phyloP scores from a whole-genome alignment of 139 green algal species.

The Astrephomene gubernaculifera region DNA sequence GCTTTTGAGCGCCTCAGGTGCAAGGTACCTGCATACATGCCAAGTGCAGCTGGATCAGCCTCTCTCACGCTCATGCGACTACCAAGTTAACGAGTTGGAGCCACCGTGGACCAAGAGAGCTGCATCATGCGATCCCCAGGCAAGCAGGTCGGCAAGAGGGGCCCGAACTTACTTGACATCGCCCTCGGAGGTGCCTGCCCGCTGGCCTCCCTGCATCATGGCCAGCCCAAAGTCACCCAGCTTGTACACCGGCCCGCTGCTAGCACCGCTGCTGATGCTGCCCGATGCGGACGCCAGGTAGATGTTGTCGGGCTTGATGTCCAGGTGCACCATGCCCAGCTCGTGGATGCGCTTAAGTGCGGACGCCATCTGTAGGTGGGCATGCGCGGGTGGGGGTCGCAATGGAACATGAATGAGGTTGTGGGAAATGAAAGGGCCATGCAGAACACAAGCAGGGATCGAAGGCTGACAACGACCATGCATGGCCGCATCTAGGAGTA shows the following conservation, averaged over 20 bases:
- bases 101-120: no score
- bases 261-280: background rate
- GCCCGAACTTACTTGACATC: conserved; percentile 76
- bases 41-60: background rate
- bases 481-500: no score
- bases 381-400: no score
- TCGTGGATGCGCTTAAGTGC: conserved; percentile 88
- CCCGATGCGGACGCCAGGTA: conserved; percentile 39
- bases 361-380: conserved; percentile 77
- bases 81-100: no score
- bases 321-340: conserved; percentile 88
- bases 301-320: conserved; percentile 98
- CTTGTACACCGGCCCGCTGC: conserved; percentile 61
- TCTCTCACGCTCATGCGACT: background rate
- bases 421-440: no score
- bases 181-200: conserved; percentile 70
- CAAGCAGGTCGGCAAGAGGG: background rate
- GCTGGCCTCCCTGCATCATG: conserved; percentile 53
- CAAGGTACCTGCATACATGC: conserved; percentile 79
- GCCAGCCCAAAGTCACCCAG: conserved; percentile 95
- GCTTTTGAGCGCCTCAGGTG: conserved; percentile 84
- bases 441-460: no score
- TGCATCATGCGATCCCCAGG: no score
- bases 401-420: no score
- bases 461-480: no score